Evolutionary conservation across 1,284 basidiomycete species (phyloP).

Genomic region (Malassezia sp.): DNA sequence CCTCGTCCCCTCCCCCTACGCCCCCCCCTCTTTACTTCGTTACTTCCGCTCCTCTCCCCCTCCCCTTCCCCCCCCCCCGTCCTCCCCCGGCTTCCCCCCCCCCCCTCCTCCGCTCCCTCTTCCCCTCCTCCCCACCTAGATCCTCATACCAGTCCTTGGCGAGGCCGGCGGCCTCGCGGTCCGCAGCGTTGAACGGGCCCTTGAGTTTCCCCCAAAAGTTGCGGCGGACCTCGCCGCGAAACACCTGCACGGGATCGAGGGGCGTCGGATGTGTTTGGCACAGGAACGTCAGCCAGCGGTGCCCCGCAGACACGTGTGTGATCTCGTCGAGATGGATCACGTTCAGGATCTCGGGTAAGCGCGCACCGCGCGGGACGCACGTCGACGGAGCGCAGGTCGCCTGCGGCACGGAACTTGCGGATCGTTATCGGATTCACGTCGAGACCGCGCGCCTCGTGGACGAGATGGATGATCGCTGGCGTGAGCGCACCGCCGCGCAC

Average conservation of each 20-base stretch:
- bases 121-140: constrained; percentile 55
- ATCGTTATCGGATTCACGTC: constrained; percentile 71
- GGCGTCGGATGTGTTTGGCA: constrained; percentile 55
- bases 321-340: constrained; percentile 59
- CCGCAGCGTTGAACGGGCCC: constrained; percentile 70
- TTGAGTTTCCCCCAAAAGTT: constrained; percentile 71
- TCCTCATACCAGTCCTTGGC: constrained; percentile 48
- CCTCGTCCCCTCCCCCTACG: too few species aligned
- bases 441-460: constrained; percentile 74
- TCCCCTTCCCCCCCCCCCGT: too few species aligned
- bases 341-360: constrained; percentile 8
- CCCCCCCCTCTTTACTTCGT: too few species aligned
- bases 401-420: constrained; percentile 59
- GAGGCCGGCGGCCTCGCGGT: constrained; percentile 58
- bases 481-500: constrained; percentile 1
- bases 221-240: constrained; percentile 61
- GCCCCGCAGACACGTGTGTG: constrained; percentile 64
- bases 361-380: too few species aligned
- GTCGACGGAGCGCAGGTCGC: constrained; percentile 61
- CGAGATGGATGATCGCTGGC: constrained; percentile 68
- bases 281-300: constrained; percentile 71
- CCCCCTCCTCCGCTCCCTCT: too few species aligned
- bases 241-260: constrained; percentile 60
- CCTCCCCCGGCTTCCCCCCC: too few species aligned
- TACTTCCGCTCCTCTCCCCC: too few species aligned